phyloP scores from a whole-genome alignment of 345 rosid genomes.

The Toxicodendron radicans region DNA sequence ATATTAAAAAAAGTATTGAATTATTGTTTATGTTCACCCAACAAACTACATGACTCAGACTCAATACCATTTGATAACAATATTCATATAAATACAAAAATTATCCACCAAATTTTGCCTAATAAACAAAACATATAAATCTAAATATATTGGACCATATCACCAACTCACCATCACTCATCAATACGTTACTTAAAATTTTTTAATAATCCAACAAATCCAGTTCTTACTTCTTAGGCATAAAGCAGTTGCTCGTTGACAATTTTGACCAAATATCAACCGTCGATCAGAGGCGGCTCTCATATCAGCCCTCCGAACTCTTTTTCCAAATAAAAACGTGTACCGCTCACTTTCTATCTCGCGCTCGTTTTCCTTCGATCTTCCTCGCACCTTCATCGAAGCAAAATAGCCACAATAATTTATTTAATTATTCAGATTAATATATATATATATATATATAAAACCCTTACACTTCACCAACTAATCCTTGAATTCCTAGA shows the following conservation, averaged over 20 bases:
- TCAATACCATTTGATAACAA: no score
- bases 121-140: background rate
- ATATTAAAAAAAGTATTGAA: no score
- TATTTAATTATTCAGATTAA: no score
- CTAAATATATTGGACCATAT: background rate
- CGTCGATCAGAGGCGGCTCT: conserved; percentile 59
- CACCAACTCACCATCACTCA: no score
- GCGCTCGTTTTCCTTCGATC: conserved; percentile 43
- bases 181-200: background rate
- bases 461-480: background rate
- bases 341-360: background rate
- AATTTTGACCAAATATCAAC: conserved; percentile 13
- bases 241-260: conserved; percentile 31
- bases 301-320: conserved; percentile 39
- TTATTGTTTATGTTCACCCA: no score
- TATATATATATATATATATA: no score
- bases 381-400: conserved; percentile 63
- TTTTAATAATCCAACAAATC: background rate
- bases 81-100: background rate
- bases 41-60: no score
- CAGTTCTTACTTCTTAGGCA: background rate
- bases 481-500: conserved; percentile 5
- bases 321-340: conserved; percentile 7
- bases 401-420: background rate
- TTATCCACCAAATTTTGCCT: background rate